These are phyloP conservation scores for Tricholoma sp. DNA, from an alignment of 768 basidiomycete species.

Conservation along the genomic window DNA sequence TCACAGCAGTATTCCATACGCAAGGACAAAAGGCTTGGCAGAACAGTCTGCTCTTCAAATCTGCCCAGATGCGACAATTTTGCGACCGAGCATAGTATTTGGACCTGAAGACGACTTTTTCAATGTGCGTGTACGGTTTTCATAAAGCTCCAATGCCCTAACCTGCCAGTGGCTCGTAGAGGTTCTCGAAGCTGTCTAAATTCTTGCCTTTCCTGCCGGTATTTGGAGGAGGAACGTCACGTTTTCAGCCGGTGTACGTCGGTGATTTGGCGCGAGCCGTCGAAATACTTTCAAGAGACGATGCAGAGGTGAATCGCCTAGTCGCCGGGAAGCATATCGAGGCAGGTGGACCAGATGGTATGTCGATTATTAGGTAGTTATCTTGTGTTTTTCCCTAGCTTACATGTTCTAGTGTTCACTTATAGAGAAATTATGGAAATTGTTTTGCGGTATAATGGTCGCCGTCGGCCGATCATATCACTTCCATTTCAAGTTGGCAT, in stretches of 20 bases:
- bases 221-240: slow-evolving; percentile 61
- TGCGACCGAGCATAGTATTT: slow-evolving; percentile 71
- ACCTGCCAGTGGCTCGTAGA: slow-evolving; percentile 27
- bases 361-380: neutral
- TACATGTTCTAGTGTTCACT: slow-evolving; percentile 47
- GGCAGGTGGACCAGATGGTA: slow-evolving; percentile 35
- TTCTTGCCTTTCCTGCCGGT: slow-evolving; percentile 72
- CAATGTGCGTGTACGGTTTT: slow-evolving; percentile 37
- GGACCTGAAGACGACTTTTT: slow-evolving; percentile 77
- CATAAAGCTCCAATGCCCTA: neutral
- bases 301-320: slow-evolving; percentile 34
- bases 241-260: slow-evolving; percentile 72
- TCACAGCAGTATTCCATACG: slow-evolving; percentile 53
- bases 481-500: slow-evolving; percentile 59
- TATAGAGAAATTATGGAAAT: slow-evolving; percentile 65
- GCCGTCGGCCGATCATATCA: slow-evolving; percentile 54
- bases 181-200: slow-evolving; percentile 56
- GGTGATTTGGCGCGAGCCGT: slow-evolving; percentile 62
- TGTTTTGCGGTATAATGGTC: slow-evolving; percentile 48
- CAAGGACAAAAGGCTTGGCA: slow-evolving; percentile 56
- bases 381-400: neutral
- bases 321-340: slow-evolving; percentile 49
- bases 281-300: slow-evolving; percentile 49
- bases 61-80: slow-evolving; percentile 50
- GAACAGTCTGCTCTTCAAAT: slow-evolving; percentile 48